Base-by-base conservation (phyloP, 2,329 filamentous ascomycete genomes). In the Metarhizium sp. region DNA sequence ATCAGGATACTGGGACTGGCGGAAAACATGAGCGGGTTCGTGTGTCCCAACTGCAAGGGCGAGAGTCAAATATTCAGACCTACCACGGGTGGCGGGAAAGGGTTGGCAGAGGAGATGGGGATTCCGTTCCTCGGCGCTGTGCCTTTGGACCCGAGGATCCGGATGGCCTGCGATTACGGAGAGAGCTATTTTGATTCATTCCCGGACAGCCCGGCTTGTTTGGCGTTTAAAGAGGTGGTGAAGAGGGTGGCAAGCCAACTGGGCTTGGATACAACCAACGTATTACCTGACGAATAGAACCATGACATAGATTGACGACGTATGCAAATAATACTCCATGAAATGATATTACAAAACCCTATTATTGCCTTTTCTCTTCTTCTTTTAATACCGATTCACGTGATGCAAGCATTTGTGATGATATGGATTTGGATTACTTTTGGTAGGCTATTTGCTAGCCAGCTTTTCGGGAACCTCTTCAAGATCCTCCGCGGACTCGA, bases 1-100 rank as follows among this genome's bases (percentile, higher is more conserved):
- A 97, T 99, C 62, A 81, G 78, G 50, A 83, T 99, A 6, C 71
- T 99, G 3, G 94, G 94, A 0, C 77, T 99, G 45, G 94, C 96
- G 16, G 94, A 99, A 76, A 99, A 99, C 67, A 99, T 99, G 94
- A 90, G 86, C 57, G 90, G 91, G 3, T 99, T 97, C 64, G 92
- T 99, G 53, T 99, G 94, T 67, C 92, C 92, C 10, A 92, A 89
- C 55, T 99, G 94, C 72, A 88, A 84, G 54, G 85, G 91, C 61
- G 77, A 84, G 68, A 86, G 80, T 64, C 84, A 95, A 69, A 96
- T 99, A 51, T 99, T 99, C 75, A 81, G 84, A 62, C 85, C 94
- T 11, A 95, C 89, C 10, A 99, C 94, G 0, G 94, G 94, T 8
- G 94, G 95, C 20, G 94, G 89, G 2, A 78, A 79, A 55, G 84